phyloP scores from a whole-genome alignment of 495 filamentous ascomycete genomes.

The Neurospora sp. region DNA sequence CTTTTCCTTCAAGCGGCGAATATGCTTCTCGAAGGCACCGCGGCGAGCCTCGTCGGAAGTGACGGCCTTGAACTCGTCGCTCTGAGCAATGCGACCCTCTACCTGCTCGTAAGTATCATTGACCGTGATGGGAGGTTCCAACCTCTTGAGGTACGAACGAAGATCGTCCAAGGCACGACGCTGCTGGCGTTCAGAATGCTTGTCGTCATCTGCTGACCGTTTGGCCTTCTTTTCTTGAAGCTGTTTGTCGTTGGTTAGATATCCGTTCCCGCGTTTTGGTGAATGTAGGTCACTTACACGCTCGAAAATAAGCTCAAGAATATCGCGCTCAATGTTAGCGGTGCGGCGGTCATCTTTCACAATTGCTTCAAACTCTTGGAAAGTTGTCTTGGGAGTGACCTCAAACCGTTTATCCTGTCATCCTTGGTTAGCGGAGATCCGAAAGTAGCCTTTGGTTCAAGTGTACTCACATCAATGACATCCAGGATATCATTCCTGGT shows the following conservation, averaged over 20 bases:
- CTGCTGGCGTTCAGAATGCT: conserved; percentile 73
- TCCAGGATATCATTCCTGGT: conserved; percentile 81
- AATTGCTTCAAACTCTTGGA: conserved; percentile 72
- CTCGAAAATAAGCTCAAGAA: conserved; percentile 69
- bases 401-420: conserved; percentile 80
- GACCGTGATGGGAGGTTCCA: conserved; percentile 73
- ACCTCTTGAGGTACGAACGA: conserved; percentile 77
- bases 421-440: not conserved
- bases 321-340: conserved; percentile 68
- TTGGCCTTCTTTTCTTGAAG: conserved; percentile 61
- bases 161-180: conserved; percentile 77
- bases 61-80: conserved; percentile 72
- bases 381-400: conserved; percentile 72
- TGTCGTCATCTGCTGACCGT: conserved; percentile 70
- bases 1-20: conserved; percentile 82
- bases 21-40: conserved; percentile 83
- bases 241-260: conserved; percentile 28
- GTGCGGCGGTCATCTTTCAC: conserved; percentile 78
- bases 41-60: conserved; percentile 72
- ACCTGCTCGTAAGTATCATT: conserved; percentile 82
- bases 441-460: not conserved
- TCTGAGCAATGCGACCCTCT: conserved; percentile 63
- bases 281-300: conserved; percentile 32
- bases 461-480: conserved; percentile 68
- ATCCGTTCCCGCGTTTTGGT: not conserved